Evolutionary conservation across 164 flowering plant genomes (phyloP), one percentile per base, ranked within the genome.

Genomic region (Chimonanthus salicifolius): DNA sequence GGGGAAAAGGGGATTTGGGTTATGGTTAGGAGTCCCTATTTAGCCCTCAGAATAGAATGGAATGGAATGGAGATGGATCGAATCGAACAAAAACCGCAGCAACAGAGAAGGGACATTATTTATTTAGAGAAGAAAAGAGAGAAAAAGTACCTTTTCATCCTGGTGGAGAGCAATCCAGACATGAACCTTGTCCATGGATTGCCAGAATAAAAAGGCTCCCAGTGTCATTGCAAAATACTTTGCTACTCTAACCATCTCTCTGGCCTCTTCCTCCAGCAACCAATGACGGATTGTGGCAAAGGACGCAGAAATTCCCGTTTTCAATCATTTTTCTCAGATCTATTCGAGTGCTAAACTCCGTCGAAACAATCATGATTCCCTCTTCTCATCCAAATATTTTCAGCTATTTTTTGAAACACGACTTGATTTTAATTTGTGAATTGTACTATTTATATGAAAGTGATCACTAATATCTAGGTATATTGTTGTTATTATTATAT

Each of bases 121-220:
- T 33, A 33, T 33, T 33, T 9, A 49, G 9, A 49, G 9, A 51
- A 47, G 50, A 67, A 6, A 13, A 45, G 69, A 11, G 20, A 13
- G 18, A 46, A 49, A 67, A 6, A 20, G 54, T 15, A 90, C 98
- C 98, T 90, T 94, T 70, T 92, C 98, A 78, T 94, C 97, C 67
- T 92, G 98, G 78, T 78, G 97, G 64, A 92, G 97, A 75, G 97
- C 94, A 77, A 89, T 88, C 94, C 94, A 94, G 78, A 91, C 97
- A 33, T 94, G 97, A 67, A 94, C 70, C 62, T 82, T 88, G 43
- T 94, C 97, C 95, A 92, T 89, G 58, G 97, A 81, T 67, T 90
- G 82, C 95, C 92, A 90, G 87, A 94, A 92, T 0, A 87, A 4
- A 82, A 92, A 94, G 47, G 95, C 94, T 0, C 92, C 97, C 4